Base-by-base conservation (phyloP, 257 asterid genomes). In the Ilex asprella region DNA sequence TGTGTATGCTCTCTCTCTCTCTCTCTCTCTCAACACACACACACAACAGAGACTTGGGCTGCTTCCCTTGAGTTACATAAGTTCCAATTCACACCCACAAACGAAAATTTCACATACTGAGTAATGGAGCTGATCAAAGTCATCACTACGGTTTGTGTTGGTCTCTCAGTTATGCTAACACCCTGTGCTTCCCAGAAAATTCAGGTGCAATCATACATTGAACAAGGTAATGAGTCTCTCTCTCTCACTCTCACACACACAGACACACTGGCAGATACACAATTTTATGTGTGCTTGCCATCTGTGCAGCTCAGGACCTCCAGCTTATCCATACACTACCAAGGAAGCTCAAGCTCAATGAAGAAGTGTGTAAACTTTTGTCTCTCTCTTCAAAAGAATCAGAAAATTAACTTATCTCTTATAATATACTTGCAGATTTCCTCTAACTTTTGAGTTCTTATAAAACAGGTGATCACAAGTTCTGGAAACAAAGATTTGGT, bases 291-390 rank as follows among this genome's bases (percentile, higher is more conserved):
- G 6, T 31, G 3, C 50, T 0, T 30, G 53, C 29, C n/a, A 13
- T 27, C 1, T 31, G 13, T 64, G 63, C 71, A 70, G 89, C 10
- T 62, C 76, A 66, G 53, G 71, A 62, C 29, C 67, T 66, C 62
- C 71, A 71, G 64, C 41, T 65, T 51, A n/a, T 70, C 9, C 64
- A 71, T 67, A 58, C 75, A 57, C 47, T 78, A 39, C 68, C 91
- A 60, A 81, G 91, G 68, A 88, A 85, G 63, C 74, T 85, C 57
- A 79, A 76, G 64, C 70, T 71, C 65, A 49, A 79, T 16, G 73
- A 78, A 56, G 75, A 70, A 5, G 53, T 55, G 53, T 72, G 16
- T 62, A 91, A 82, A 65, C 27, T 61, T 9, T 54, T 12, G 16
- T 16, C 1, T 31, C 16, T 16, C 43, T 21, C 10, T 10, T 39